phyloP scores from a whole-genome alignment of 116 monocot species.

The Papilionanthe hybrid region DNA sequence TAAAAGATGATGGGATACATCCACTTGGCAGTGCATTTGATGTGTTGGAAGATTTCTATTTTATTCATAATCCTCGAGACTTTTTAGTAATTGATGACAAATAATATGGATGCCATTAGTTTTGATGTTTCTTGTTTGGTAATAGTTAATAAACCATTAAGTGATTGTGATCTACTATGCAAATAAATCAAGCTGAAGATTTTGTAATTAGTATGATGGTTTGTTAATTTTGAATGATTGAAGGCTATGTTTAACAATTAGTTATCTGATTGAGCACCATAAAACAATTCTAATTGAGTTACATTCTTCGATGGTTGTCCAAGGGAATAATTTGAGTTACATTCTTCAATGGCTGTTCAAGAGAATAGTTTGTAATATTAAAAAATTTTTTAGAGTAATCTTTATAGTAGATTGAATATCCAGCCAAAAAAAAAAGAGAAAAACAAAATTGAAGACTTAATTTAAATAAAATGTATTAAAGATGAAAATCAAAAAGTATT shows the following conservation, averaged over 20 bases:
- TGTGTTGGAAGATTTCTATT: background rate
- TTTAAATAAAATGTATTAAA: too few relatives aligned
- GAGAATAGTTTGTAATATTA: background rate
- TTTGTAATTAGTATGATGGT: background rate
- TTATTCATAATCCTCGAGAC: background rate
- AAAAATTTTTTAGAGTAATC: too few relatives aligned
- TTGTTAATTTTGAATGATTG: background rate
- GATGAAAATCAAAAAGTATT: too few relatives aligned
- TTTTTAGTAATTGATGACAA: background rate
- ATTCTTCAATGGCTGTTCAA: background rate
- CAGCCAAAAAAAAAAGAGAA: too few relatives aligned
- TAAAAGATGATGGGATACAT: background rate
- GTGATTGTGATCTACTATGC: background rate
- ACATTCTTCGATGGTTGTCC: background rate
- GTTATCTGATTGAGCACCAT: background rate
- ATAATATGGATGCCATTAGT: background rate
- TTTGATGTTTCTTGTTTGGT: background rate
- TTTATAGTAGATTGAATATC: too few relatives aligned
- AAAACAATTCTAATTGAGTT: background rate
- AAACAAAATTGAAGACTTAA: too few relatives aligned
- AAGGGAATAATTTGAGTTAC: background rate
- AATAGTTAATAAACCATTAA: background rate
- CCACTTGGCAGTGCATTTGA: background rate
- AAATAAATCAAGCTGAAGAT: background rate
- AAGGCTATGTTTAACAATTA: background rate